These are phyloP conservation scores for Peribolospora kevripleyi DNA, from an alignment of 768 basidiomycete species.

Conservation along the genomic window DNA sequence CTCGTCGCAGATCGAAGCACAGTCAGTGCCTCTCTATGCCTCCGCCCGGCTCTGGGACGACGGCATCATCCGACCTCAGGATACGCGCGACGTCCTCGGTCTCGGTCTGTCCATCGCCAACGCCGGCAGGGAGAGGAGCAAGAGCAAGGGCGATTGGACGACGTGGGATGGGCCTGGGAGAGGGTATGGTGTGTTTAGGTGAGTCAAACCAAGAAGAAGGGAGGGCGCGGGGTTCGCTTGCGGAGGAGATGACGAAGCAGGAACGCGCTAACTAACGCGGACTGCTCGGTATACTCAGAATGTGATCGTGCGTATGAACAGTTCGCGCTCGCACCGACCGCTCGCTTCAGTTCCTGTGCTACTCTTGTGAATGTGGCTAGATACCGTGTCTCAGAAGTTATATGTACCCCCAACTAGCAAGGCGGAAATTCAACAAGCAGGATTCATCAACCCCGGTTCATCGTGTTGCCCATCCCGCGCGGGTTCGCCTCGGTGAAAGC, in stretches of 20 bases:
- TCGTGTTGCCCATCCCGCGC: slow-evolving; percentile 82
- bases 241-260: too few relatives aligned
- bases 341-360: too few relatives aligned
- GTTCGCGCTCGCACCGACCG: too few relatives aligned
- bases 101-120: slow-evolving; percentile 62
- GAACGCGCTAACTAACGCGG: too few relatives aligned
- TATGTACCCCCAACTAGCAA: too few relatives aligned
- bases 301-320: too few relatives aligned
- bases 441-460: slow-evolving; percentile 54
- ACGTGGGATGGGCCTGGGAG: slow-evolving; percentile 17
- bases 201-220: too few relatives aligned
- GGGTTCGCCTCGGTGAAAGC: slow-evolving; percentile 61
- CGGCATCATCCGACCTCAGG: slow-evolving; percentile 65
- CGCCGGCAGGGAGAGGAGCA: slow-evolving; percentile 16
- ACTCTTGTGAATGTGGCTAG: too few relatives aligned
- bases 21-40: slow-evolving; percentile 67
- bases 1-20: slow-evolving; percentile 60
- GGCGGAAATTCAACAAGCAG: too few relatives aligned
- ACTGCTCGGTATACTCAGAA: too few relatives aligned
- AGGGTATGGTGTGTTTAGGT: not conserved
- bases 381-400: too few relatives aligned
- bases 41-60: slow-evolving; percentile 88
- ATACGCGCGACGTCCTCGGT: slow-evolving; percentile 69
- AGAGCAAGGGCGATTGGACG: slow-evolving; percentile 50
- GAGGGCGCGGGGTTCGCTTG: too few relatives aligned